A percentile compares a stretch with the other conserved stretches of the same genome.
Evolutionary conservation across 176 grass and related monocot genomes (phyloP).

Genomic region (Carex cristatella): DNA sequence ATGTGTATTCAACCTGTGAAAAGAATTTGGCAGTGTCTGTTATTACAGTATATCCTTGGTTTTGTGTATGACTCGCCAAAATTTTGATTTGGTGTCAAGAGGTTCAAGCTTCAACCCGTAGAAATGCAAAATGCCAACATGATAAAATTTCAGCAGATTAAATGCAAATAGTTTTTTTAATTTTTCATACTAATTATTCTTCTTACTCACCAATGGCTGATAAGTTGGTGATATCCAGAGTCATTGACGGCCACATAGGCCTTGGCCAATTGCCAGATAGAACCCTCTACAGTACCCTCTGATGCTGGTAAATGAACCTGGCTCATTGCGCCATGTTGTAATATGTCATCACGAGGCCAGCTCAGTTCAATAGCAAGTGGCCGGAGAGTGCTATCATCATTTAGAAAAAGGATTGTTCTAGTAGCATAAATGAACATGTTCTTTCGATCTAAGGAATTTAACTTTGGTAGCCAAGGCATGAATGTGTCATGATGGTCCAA

Average conservation of each 20-base stretch:
- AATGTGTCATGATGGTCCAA: conserved; percentile 85
- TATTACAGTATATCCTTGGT: neutral
- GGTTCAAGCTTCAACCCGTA: neutral
- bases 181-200: neutral
- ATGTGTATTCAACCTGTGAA: conserved; percentile 66
- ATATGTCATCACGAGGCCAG: conserved; percentile 30
- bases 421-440: conserved; percentile 74
- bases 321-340: conserved; percentile 37
- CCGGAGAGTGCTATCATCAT: conserved; percentile 38
- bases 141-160: neutral
- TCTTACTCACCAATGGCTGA: conserved; percentile 79
- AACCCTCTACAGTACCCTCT: conserved; percentile 27
- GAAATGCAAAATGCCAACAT: neutral
- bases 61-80: neutral
- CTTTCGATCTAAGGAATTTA: conserved; percentile 40
- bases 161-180: neutral
- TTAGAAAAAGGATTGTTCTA: conserved; percentile 63
- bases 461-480: conserved; percentile 64
- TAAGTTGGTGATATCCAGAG: conserved; percentile 72
- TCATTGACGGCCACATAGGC: conserved; percentile 82
- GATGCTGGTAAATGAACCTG: conserved; percentile 57
- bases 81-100: neutral
- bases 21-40: neutral
- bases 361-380: conserved; percentile 86
- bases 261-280: conserved; percentile 86